A percentile compares a stretch with the other conserved stretches of the same genome.
These are phyloP conservation scores for Kalanchoe fedtschenkoi DNA, from an alignment of 164 flowering plant species.

Conservation along the genomic window DNA sequence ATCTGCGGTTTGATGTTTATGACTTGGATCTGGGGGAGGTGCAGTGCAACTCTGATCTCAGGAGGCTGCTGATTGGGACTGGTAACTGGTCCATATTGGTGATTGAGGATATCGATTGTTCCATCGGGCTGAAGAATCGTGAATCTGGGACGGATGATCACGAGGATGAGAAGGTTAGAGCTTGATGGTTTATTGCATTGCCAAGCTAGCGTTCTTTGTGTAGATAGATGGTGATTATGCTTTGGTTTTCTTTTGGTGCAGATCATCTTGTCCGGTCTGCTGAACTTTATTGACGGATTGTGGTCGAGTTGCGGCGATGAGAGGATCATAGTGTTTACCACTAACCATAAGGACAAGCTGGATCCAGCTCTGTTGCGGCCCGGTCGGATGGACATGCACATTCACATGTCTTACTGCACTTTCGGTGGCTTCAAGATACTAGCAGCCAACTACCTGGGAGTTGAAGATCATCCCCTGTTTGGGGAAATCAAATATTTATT, in stretches of 20 bases:
- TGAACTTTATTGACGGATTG: conserved; percentile 40
- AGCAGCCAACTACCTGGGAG: conserved; percentile 22
- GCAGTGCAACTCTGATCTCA: conserved; percentile 37
- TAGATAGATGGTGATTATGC: too few species aligned
- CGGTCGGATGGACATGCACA: conserved; percentile 43
- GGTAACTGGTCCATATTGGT: conserved; percentile 44
- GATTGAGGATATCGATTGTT: conserved; percentile 52
- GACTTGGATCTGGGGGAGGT: conserved; percentile 49
- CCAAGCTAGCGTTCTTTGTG: neutral
- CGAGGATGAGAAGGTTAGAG: conserved; percentile 21
- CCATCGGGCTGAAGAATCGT: conserved; percentile 21
- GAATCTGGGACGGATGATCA: conserved; percentile 1
- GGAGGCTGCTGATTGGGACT: conserved; percentile 33
- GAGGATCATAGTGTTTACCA: conserved; percentile 34
- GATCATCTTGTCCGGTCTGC: conserved; percentile 33
- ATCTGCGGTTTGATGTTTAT: conserved; percentile 47
- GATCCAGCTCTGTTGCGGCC: conserved; percentile 41
- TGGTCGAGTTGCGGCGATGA: conserved; percentile 51
- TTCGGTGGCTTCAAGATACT: conserved; percentile 27
- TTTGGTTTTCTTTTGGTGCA: conserved; percentile 5
- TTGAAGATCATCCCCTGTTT: conserved; percentile 22
- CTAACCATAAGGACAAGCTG: conserved; percentile 31
- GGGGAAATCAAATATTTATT: conserved; percentile 13
- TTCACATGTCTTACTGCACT: conserved; percentile 35
- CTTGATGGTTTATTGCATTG: neutral